Evolutionary conservation across 2,329 filamentous ascomycete genomes (phyloP).

Genomic region (Phialemoniopsis sp.): DNA sequence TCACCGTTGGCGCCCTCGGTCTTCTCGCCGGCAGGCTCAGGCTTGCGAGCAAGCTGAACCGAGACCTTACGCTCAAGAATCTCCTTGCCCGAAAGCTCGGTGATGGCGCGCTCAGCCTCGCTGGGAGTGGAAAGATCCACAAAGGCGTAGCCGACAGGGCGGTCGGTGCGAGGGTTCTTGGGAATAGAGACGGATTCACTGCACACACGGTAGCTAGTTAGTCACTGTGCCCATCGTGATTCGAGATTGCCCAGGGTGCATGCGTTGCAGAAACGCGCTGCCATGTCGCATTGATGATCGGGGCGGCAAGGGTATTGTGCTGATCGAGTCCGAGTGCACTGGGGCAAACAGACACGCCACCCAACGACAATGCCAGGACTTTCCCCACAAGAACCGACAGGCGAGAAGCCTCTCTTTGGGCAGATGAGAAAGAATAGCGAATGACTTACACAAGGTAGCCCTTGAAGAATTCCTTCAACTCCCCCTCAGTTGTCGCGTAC

Average conservation of each 20-base stretch:
- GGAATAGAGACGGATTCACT: slow-evolving; percentile 99
- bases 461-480: slow-evolving; percentile 99
- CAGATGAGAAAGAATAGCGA: slow-evolving; percentile 2
- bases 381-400: too few species aligned
- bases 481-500: slow-evolving; percentile 99
- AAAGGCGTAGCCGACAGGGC: slow-evolving; percentile 97
- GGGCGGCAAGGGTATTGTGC: too few species aligned
- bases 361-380: slow-evolving; percentile 2
- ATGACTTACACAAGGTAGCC: slow-evolving; percentile 93
- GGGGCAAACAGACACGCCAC: slow-evolving; percentile 1
- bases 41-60: slow-evolving; percentile 97
- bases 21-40: slow-evolving; percentile 79
- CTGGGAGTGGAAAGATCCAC: slow-evolving; percentile 93
- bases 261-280: too few species aligned
- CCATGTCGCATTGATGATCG: too few species aligned
- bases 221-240: neutral
- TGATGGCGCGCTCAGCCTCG: slow-evolving; percentile 93
- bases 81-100: slow-evolving; percentile 93
- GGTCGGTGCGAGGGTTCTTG: slow-evolving; percentile 98
- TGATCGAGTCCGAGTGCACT: too few species aligned
- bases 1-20: slow-evolving; percentile 72
- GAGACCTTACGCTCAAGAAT: slow-evolving; percentile 99
- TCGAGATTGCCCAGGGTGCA: too few species aligned
- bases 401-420: neutral
- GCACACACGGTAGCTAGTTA: slow-evolving; percentile 1